These are phyloP conservation scores for Lactarius psammicola DNA, from an alignment of 768 basidiomycete genomes.

Conservation along the genomic window DNA sequence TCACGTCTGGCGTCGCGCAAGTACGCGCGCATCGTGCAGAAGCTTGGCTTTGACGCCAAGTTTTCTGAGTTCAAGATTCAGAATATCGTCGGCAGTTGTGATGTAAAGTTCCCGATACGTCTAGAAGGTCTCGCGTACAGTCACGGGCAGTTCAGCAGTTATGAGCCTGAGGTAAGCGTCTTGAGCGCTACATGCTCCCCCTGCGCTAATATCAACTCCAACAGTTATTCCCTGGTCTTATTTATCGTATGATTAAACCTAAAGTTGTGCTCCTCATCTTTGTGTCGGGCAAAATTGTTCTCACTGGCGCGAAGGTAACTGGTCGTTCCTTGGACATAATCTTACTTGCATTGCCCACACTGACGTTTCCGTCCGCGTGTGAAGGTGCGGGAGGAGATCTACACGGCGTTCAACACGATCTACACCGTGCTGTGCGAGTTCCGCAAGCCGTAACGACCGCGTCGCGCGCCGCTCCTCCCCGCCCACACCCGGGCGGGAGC, in stretches of 20 bases:
- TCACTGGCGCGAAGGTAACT: slow-evolving; percentile 97
- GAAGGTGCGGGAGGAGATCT: slow-evolving; percentile 97
- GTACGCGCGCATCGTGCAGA: slow-evolving; percentile 98
- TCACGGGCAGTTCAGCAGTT: slow-evolving; percentile 97
- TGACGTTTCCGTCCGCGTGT: slow-evolving; percentile 43
- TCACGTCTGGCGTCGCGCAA: slow-evolving; percentile 95
- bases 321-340: slow-evolving; percentile 22
- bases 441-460: slow-evolving; percentile 65
- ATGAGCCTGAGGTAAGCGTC: slow-evolving; percentile 87
- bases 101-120: slow-evolving; percentile 98
- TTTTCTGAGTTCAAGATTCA: slow-evolving; percentile 99
- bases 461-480: slow-evolving; percentile 22
- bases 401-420: slow-evolving; percentile 98
- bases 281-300: slow-evolving; percentile 97
- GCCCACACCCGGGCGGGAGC: slow-evolving; percentile 17
- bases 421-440: slow-evolving; percentile 97
- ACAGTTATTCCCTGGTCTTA: slow-evolving; percentile 98
- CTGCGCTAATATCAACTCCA: not conserved
- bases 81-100: slow-evolving; percentile 97
- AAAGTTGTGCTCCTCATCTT: slow-evolving; percentile 99
- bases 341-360: slow-evolving; percentile 24
- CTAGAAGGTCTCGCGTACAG: slow-evolving; percentile 96
- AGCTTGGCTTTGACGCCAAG: slow-evolving; percentile 98
- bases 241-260: slow-evolving; percentile 99
- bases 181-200: not conserved